Base-by-base conservation (phyloP, 768 basidiomycete genomes). In the Suillus luteus region DNA sequence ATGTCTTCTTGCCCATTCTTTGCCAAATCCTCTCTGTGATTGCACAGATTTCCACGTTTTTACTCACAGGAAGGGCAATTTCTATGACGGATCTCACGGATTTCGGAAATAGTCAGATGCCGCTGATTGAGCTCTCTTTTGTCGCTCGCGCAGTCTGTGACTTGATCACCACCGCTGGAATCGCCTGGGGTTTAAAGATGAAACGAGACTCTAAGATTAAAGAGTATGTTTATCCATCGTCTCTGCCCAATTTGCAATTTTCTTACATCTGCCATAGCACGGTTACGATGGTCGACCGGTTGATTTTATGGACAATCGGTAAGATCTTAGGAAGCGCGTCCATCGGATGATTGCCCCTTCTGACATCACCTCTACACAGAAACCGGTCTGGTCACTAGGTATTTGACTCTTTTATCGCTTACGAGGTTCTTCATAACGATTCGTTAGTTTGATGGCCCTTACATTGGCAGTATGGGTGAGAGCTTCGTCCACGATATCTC, bases 111-210 rank as follows among this genome's bases (percentile, higher is more conserved):
- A 31, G 8, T 17, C 15, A 43, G 17, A 5, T 17, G 27, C 17
- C 14, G 17, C 5, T 31, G n/a, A 14, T 43, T 17, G 44, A 33
- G 33, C 22, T 63, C 46, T 22, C 62, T n/a, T n/a, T 59, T 10
- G 12, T n/a, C 14, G 24, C 44, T 2, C 35, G 44, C 8, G 62
- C 57, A 27, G 46, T 24, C 10, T 63, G 62, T 27, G 62, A 63
- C 44, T 37, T 46, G 41, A 60, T n/a, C 22, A 63, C 38, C 31
- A 63, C 62, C 3, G 55, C 48, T 33, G 55, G 62, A 6, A 38
- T 63, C 2, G 57, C 55, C 22, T 63, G 58, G 31, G 2, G 35
- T 38, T 46, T 63, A n/a, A 38, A 48, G 3, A 33, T 59, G 37
- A 7, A 27, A 24, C 62, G 57, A 35, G 2, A 2, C 6, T 14